A percentile compares a stretch with the other conserved stretches of the same genome.
Evolutionary conservation across 176 grass and related monocot species (phyloP).

Genomic region (Eragrostis curvula): DNA sequence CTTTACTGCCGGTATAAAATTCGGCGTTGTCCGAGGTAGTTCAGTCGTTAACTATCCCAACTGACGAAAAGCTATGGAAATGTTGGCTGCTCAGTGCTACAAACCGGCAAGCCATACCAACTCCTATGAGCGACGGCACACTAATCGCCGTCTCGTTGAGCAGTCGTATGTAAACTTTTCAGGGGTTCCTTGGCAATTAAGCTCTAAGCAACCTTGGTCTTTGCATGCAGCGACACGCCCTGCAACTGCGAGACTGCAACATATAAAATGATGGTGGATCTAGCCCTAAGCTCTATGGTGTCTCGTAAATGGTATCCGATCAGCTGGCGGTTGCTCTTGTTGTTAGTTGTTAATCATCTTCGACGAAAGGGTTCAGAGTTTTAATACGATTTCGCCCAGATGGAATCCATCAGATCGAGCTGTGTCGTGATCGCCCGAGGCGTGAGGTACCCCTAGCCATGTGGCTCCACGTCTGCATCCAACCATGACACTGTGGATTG

Average conservation of each 20-base stretch:
- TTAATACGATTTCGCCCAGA: slow-evolving; percentile 28
- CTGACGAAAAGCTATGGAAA: not conserved
- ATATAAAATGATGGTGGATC: not conserved
- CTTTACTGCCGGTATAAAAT: not conserved
- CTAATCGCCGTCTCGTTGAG: not conserved
- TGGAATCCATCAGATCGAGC: slow-evolving; percentile 31
- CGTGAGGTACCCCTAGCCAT: slow-evolving; percentile 25
- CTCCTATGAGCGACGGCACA: not conserved
- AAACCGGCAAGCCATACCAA: not conserved
- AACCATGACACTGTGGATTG: not conserved
- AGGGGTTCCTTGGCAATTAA: not conserved
- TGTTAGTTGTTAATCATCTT: not conserved
- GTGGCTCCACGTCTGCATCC: slow-evolving; percentile 40
- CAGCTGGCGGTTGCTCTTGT: not conserved
- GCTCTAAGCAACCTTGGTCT: not conserved
- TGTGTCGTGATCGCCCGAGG: not conserved
- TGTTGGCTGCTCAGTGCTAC: not conserved
- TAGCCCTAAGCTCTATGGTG: not conserved
- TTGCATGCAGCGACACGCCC: not conserved
- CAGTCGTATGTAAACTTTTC: not conserved
- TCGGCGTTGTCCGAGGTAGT: not conserved
- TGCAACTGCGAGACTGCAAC: not conserved
- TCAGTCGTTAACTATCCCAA: not conserved
- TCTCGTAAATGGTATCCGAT: slow-evolving; percentile 6
- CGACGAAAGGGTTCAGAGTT: not conserved